A percentile compares a stretch with the other conserved stretches of the same genome.
phyloP scores from a whole-genome alignment of 2,329 filamentous ascomycete species.

The Sphaceloma murrayae region DNA sequence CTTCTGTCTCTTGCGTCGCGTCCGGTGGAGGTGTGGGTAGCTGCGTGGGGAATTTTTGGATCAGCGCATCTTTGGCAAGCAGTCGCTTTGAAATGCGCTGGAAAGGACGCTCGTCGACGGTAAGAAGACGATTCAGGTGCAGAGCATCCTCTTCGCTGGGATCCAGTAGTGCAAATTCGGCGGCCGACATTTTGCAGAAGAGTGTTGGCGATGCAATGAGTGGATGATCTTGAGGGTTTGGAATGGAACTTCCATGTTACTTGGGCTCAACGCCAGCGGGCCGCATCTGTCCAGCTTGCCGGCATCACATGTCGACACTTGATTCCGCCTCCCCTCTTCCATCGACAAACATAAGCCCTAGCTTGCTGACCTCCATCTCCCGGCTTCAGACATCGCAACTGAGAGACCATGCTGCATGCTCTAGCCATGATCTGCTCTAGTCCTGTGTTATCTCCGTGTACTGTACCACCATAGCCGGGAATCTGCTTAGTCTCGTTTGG shows the following conservation, averaged over 20 bases:
- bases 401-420: background rate
- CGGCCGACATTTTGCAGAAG: constrained; percentile 6
- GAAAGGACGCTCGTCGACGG: constrained; percentile 87
- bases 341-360: background rate
- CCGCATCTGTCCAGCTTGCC: background rate
- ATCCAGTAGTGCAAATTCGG: constrained; percentile 13
- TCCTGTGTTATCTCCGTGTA: too few relatives aligned
- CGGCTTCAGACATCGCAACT: too few relatives aligned
- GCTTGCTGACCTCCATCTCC: too few relatives aligned
- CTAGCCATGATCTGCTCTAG: constrained; percentile 1
- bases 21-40: constrained; percentile 61
- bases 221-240: background rate
- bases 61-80: constrained; percentile 56
- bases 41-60: constrained; percentile 46
- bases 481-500: too few relatives aligned
- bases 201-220: background rate
- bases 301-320: constrained; percentile 9
- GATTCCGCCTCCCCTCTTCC: background rate
- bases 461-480: too few relatives aligned
- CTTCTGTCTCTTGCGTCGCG: constrained; percentile 37
- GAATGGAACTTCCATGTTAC: background rate
- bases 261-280: background rate
- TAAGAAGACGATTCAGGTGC: constrained; percentile 76
- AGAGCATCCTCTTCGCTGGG: constrained; percentile 52
- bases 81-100: constrained; percentile 79